A percentile compares a stretch with the other conserved stretches of the same genome.
Conservation (phyloP, 305 asterid species). For the Fraxinus sp. region DNA sequence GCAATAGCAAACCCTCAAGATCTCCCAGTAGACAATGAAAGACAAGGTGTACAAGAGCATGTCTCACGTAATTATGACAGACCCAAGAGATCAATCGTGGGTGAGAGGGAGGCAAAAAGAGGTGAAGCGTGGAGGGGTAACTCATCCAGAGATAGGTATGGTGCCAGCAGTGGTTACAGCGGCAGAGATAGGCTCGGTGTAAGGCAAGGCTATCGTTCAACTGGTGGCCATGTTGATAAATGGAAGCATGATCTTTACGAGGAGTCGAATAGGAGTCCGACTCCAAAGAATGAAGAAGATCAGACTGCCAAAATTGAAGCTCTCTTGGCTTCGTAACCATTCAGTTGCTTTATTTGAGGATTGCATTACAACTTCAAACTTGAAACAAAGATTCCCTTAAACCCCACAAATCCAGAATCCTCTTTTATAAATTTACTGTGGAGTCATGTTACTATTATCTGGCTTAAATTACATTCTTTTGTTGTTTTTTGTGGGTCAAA, state of each 20-base stretch:
- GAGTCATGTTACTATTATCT: neutral
- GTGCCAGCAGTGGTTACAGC: slow-evolving; percentile 30
- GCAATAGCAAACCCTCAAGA: slow-evolving; percentile 34
- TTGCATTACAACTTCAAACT: neutral
- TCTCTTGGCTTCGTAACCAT: slow-evolving; percentile 57
- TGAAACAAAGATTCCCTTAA: neutral
- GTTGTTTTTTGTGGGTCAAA: neutral
- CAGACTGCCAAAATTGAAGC: slow-evolving; percentile 85
- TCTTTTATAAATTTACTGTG: neutral
- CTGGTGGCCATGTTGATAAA: slow-evolving; percentile 60
- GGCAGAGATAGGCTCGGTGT: slow-evolving; percentile 53
- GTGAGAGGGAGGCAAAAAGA: slow-evolving; percentile 43
- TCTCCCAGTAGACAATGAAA: slow-evolving; percentile 39
- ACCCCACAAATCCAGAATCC: neutral
- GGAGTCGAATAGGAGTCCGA: slow-evolving; percentile 65
- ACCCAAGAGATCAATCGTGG: slow-evolving; percentile 44
- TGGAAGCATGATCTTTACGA: slow-evolving; percentile 80
- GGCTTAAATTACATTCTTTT: neutral
- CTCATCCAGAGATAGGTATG: slow-evolving; percentile 40
- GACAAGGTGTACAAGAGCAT: slow-evolving; percentile 40
- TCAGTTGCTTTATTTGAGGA: neutral
- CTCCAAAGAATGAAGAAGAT: slow-evolving; percentile 85
- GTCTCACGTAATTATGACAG: slow-evolving; percentile 36
- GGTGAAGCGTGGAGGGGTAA: slow-evolving; percentile 46
- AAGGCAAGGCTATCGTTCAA: slow-evolving; percentile 44